Conservation (phyloP, 179 eudicot genomes). For the Beta macrorhiza region DNA sequence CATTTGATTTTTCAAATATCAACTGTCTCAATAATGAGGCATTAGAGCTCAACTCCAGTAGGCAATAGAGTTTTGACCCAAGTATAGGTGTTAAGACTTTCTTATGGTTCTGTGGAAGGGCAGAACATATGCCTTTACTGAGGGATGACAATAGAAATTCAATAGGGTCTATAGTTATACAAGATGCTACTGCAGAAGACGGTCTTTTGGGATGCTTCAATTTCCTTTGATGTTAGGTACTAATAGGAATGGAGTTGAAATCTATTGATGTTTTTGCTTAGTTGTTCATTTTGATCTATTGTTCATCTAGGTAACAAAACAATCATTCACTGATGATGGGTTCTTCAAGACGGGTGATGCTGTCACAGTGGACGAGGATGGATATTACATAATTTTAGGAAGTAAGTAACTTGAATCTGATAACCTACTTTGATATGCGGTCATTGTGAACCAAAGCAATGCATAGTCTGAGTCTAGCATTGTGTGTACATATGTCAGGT, state of each 20-base stretch:
- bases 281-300: conserved; percentile 1
- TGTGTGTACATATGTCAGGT: neutral
- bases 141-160: neutral
- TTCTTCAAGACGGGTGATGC: conserved; percentile 97
- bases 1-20: neutral
- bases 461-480: neutral
- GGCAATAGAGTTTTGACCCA: neutral
- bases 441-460: neutral
- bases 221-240: conserved; percentile 5
- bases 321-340: conserved; percentile 78
- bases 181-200: neutral
- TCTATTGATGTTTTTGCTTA: neutral
- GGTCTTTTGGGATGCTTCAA: neutral
- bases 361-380: conserved; percentile 84
- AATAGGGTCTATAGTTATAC: neutral
- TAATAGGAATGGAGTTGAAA: neutral
- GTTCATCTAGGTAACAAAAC: conserved; percentile 69
- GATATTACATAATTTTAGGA: conserved; percentile 88
- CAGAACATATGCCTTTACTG: neutral
- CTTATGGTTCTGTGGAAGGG: neutral
- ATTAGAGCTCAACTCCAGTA: neutral
- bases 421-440: neutral
- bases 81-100: neutral
- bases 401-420: conserved; percentile 53
- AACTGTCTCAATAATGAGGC: neutral